Evolutionary conservation across 1,284 basidiomycete species (phyloP), one percentile per base, ranked within the genome.

Genomic region (Naganishia albida): DNA sequence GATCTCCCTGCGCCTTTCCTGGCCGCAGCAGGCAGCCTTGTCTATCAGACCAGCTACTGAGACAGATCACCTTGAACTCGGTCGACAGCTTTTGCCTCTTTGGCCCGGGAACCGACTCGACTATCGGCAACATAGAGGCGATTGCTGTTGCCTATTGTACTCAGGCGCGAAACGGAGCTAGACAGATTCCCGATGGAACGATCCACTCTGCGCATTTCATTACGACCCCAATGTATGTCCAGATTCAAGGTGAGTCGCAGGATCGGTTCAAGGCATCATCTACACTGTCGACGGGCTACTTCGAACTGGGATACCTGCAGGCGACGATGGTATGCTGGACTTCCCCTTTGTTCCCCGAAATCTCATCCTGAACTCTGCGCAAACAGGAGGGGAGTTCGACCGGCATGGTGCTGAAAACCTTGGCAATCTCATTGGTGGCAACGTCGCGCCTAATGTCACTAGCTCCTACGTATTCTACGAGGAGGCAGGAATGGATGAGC

Each of bases 161-260:
- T 26, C 60, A 70, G 52, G 59, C 67, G 7, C 65, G 69, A 43
- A 70, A 70, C 62, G 51, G 64, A 26, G 69, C 69, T 30, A 54
- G 77, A 57, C 64, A 77, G 39, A 78, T 79, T 52, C 76, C 77
- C 60, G 77, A 78, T 67, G 77, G 77, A 40, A 70, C 72, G 30
- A 74, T 77, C 70, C 70, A 70, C 20, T 71, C 72, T 56, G 76
- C 74, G 43, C 76, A 76, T 73, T 77, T 71, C 72, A 77, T 71
- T 73, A 72, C 68, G 77, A 79, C 28, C 67, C 75, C 46, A 42
- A 70, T 34, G 8, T 81, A 80, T 67, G 79, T 83, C 59, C 82
- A 83, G 75, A 74, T 84, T 53, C 73, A 78, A 68, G 82, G 81
- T 34, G 10, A 34, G 34, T 34, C n/a, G n/a, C n/a, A n/a, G 34